Base-by-base conservation (phyloP, 179 eudicot species). In the Actinidia arguta region DNA sequence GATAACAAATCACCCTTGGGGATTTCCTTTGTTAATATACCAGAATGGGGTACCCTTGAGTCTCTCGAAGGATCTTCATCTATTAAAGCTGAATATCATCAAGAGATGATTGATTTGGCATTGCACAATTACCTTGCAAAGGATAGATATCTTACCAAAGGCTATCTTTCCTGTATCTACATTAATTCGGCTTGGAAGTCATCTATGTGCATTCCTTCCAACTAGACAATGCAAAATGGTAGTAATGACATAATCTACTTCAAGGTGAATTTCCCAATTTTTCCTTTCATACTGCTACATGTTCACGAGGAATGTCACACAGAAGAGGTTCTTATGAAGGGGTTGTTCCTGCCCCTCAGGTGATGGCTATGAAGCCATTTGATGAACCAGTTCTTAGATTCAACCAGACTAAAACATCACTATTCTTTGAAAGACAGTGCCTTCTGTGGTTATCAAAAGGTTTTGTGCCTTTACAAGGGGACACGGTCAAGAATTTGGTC, bases 131-230 rank as follows among this genome's bases (percentile, higher is more conserved):
- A 94, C 84, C 94, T 96, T 76, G 81, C 82, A 58, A 83, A 83
- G 64, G 98, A 96, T 86, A 93, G 98, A 88, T 96, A 90, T 93
- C 90, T 96, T 80, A 78, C 95, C 59, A 88, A 88, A 87, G 95
- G 90, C 79, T 97, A 96, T 84, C 82, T 96, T 75, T 92, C 94
- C 86, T 85, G 95, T 80, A 82, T 96, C 67, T 64, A 85, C 86
- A 91, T 96, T n/a, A 85, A 87, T n/a, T 94, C 97, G 98, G 90
- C 91, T 85, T 96, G 99, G 89, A 88, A 89, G 80, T 96, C 99
- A 18, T 62, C 87, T 27, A 83, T 92, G 89, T 96, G 99, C 85
- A 88, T 90, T 47, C 75, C 88, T 79, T 96, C 98, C 87, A 85
- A 84, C 89, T 87, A 88, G 79, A 93, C 84, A 83, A 81, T 63